A percentile compares a stretch with the other conserved stretches of the same genome.
Conservation (phyloP, 139 green algal genomes). For the Chlorella sp. region DNA sequence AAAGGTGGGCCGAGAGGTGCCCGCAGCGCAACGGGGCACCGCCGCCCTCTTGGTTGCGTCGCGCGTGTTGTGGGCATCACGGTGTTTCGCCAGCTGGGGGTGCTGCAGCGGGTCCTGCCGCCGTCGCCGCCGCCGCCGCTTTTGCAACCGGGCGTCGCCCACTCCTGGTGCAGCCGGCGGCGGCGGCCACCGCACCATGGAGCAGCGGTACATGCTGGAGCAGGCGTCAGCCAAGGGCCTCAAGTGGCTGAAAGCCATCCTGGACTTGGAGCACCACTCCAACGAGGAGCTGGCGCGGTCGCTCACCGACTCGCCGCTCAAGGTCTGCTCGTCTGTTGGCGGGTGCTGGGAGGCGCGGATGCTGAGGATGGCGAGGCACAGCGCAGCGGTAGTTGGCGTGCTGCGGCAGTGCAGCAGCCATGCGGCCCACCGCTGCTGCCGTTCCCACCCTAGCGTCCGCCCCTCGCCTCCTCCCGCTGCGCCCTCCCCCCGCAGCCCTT, state of each 20-base stretch:
- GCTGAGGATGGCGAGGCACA: not conserved
- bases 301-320: slow-evolving; percentile 16
- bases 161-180: not conserved
- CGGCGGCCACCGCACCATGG: not conserved
- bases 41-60: no score
- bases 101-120: no score
- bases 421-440: not conserved
- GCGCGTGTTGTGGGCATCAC: no score
- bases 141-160: not conserved
- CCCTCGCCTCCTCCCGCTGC: no score
- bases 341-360: no score
- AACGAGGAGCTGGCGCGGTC: not conserved
- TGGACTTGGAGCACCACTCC: slow-evolving; percentile 6
- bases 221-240: not conserved
- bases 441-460: not conserved
- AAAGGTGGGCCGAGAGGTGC: no score
- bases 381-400: not conserved
- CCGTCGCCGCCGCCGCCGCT: no score
- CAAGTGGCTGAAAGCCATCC: not conserved
- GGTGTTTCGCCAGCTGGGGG: no score
- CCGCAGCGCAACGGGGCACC: not conserved
- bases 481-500: slow-evolving; percentile 2
- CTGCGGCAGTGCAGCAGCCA: not conserved
- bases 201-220: not conserved
- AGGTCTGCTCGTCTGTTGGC: not conserved